A percentile compares a stretch with the other conserved stretches of the same genome.
These are phyloP conservation scores for Adansonia grandidieri DNA, from an alignment of 441 rosid genomes.

Conservation along the genomic window DNA sequence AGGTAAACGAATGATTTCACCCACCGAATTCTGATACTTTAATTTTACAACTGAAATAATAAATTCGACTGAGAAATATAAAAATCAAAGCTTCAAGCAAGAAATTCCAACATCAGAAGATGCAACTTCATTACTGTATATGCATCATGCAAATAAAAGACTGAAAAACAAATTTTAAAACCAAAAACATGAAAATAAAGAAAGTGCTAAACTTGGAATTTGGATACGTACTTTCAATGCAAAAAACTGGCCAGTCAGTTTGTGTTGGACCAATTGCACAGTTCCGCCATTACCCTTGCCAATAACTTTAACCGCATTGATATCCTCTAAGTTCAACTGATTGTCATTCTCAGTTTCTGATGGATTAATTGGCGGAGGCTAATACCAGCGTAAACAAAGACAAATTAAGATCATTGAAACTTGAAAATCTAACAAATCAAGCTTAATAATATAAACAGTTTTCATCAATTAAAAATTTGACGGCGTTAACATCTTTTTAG, in stretches of 20 bases:
- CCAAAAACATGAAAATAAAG: conserved; percentile 48
- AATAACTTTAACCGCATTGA: conserved; percentile 74
- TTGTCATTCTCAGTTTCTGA: conserved; percentile 45
- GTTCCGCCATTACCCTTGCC: conserved; percentile 95
- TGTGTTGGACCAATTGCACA: conserved; percentile 96
- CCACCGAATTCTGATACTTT: not conserved
- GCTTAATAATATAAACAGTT: not conserved
- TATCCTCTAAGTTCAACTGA: conserved; percentile 77
- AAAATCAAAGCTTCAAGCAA: not conserved
- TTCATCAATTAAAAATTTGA: not conserved
- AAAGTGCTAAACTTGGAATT: not conserved
- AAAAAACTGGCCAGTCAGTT: conserved; percentile 94
- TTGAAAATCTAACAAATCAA: not conserved
- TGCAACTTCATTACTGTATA: not conserved
- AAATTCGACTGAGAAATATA: not conserved
- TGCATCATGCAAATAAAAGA: too few relatives aligned
- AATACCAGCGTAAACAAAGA: conserved; percentile 13
- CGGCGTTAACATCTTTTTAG: not conserved
- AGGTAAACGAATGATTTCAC: not conserved
- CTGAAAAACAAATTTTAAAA: not conserved
- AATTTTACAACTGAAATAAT: not conserved
- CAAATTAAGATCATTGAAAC: not conserved
- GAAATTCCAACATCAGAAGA: not conserved
- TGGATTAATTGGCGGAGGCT: conserved; percentile 64
- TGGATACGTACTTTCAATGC: conserved; percentile 74